Conservation (phyloP, 108 stramenopile species). For the Conticribra guillardii region DNA sequence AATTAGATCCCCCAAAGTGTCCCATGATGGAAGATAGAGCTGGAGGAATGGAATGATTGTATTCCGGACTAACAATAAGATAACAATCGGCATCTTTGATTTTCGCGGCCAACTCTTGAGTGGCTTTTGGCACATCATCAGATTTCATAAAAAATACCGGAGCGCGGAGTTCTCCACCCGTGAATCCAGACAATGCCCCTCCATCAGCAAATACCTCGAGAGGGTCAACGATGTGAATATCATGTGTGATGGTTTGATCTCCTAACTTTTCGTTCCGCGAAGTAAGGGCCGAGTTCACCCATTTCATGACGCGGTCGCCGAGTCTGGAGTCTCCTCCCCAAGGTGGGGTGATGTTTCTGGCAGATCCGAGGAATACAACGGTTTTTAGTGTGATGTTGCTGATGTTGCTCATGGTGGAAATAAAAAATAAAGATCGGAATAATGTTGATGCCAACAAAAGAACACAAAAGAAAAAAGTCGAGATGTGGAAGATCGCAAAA, state of each 20-base stretch:
- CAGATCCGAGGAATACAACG: conserved; percentile 70
- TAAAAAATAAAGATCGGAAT: background rate
- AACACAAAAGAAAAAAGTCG: background rate
- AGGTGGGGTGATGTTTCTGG: conserved; percentile 50
- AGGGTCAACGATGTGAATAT: conserved; percentile 62
- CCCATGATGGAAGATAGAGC: conserved; percentile 62
- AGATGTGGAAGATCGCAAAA: too few species aligned
- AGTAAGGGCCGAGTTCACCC: conserved; percentile 54
- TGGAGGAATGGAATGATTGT: conserved; percentile 68
- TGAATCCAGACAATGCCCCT: conserved; percentile 57
- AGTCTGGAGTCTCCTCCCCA: conserved; percentile 68
- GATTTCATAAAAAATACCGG: conserved; percentile 56
- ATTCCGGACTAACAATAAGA: conserved; percentile 65
- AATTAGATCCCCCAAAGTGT: conserved; percentile 62
- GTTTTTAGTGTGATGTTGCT: conserved; percentile 57
- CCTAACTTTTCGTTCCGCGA: conserved; percentile 47
- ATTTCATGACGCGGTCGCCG: conserved; percentile 61
- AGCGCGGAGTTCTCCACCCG: conserved; percentile 50
- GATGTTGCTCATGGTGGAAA: conserved; percentile 14
- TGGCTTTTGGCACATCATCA: conserved; percentile 43
- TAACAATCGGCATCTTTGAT: conserved; percentile 72
- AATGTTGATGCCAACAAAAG: background rate
- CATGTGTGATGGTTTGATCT: conserved; percentile 52
- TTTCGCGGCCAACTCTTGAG: conserved; percentile 44
- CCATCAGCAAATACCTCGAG: conserved; percentile 56